Evolutionary conservation across 1,284 basidiomycete species (phyloP).

Genomic region (Meira miltonrushii): DNA sequence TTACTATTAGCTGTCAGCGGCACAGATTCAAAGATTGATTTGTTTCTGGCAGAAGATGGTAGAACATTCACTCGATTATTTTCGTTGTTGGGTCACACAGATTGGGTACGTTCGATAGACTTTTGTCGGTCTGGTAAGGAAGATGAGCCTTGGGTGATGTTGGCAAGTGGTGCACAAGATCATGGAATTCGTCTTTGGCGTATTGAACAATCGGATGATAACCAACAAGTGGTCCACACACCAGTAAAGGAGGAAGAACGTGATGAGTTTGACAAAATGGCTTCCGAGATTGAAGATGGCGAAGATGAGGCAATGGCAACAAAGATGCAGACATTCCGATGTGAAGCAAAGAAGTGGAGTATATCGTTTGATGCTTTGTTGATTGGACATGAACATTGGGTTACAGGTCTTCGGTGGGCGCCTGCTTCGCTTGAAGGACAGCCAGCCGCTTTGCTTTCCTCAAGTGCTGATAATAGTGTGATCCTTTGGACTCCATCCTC

Average conservation of each 20-base stretch:
- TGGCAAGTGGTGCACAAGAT: slow-evolving; percentile 47
- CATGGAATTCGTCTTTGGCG: slow-evolving; percentile 45
- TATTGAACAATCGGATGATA: slow-evolving; percentile 15
- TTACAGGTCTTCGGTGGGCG: slow-evolving; percentile 45
- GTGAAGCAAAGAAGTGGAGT: slow-evolving; percentile 19
- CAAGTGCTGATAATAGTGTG: slow-evolving; percentile 45
- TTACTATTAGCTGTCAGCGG: slow-evolving; percentile 37
- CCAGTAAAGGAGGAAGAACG: background rate
- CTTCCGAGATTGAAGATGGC: slow-evolving; percentile 34
- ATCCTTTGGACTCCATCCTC: slow-evolving; percentile 46
- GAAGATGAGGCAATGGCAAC: slow-evolving; percentile 24
- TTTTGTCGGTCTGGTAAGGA: slow-evolving; percentile 21
- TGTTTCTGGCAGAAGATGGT: slow-evolving; percentile 18
- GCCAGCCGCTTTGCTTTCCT: slow-evolving; percentile 45
- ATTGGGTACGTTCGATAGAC: slow-evolving; percentile 50
- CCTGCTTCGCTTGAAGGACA: slow-evolving; percentile 19
- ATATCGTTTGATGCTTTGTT: slow-evolving; percentile 47
- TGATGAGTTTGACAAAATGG: slow-evolving; percentile 45
- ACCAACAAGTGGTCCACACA: background rate
- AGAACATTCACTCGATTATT: slow-evolving; percentile 16
- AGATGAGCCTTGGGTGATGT: slow-evolving; percentile 20
- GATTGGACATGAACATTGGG: slow-evolving; percentile 47
- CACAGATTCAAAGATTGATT: slow-evolving; percentile 38
- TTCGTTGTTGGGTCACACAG: slow-evolving; percentile 43
- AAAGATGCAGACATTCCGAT: slow-evolving; percentile 21